A percentile compares a stretch with the other conserved stretches of the same genome.
phyloP scores from a whole-genome alignment of 257 asterid species.

The Primulina tabacum region DNA sequence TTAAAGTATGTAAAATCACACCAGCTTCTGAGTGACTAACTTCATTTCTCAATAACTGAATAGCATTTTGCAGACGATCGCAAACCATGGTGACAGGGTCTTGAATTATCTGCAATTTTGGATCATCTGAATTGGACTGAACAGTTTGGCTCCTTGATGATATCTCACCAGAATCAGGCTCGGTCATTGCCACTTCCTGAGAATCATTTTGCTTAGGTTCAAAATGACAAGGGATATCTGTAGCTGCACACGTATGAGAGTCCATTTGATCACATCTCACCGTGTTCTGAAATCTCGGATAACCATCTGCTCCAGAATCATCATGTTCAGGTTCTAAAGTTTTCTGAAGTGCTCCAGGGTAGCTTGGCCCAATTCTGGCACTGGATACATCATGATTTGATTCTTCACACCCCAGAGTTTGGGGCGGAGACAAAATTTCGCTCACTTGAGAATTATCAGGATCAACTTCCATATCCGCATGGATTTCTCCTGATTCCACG shows the following conservation, averaged over 20 bases:
- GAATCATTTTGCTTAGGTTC: slow-evolving; percentile 32
- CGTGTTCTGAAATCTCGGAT: slow-evolving; percentile 7
- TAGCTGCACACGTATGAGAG: slow-evolving; percentile 3
- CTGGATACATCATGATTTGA: slow-evolving; percentile 27
- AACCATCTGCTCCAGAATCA: slow-evolving; percentile 25
- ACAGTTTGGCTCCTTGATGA: slow-evolving; percentile 20
- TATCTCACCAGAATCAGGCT: slow-evolving; percentile 34
- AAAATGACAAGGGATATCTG: slow-evolving; percentile 16
- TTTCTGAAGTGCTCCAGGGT: slow-evolving; percentile 25
- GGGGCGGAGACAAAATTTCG: slow-evolving; percentile 20
- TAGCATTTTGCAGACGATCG: slow-evolving; percentile 63
- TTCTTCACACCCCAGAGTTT: slow-evolving; percentile 28
- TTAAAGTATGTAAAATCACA: slow-evolving; percentile 49
- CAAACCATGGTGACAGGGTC: slow-evolving; percentile 69
- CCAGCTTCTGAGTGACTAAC: slow-evolving; percentile 41
- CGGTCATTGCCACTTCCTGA: slow-evolving; percentile 27
- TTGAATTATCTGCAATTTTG: slow-evolving; percentile 69
- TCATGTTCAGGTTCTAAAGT: slow-evolving; percentile 35
- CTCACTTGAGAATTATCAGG: slow-evolving; percentile 23
- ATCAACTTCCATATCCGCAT: slow-evolving; percentile 15
- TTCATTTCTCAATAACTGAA: slow-evolving; percentile 61
- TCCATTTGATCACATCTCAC: slow-evolving; percentile 19
- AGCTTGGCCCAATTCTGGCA: slow-evolving; percentile 15
- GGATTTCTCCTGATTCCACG: slow-evolving; percentile 16
- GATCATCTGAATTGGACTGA: slow-evolving; percentile 59